Percentiles rank a stretch among this genome's conserved stretches.
Conservation (phyloP, 2,329 filamentous ascomycete species). For the Graphiopsis chlorocephala region DNA sequence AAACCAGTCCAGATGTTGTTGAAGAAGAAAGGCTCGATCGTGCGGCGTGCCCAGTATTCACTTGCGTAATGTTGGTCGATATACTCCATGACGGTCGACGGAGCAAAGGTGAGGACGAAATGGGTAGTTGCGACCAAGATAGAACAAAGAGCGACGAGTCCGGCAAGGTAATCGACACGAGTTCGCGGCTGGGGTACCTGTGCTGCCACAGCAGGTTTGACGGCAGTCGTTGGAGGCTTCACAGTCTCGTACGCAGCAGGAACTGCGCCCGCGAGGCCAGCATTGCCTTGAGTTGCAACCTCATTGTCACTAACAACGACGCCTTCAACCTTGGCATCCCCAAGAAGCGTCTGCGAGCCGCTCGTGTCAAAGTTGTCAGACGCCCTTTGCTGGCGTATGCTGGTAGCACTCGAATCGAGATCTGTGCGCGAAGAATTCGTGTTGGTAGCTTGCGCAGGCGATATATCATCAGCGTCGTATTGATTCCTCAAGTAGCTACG, state of each 20-base stretch:
- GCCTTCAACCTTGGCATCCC: not conserved
- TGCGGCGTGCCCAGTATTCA: conserved; percentile 43
- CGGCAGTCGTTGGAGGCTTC: conserved; percentile 14
- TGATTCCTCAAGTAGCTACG: not conserved
- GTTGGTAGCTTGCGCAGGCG: not conserved
- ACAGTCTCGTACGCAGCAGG: conserved; percentile 7
- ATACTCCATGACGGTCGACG: conserved; percentile 39
- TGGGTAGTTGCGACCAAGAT: conserved; percentile 46
- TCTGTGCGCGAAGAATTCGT: not conserved
- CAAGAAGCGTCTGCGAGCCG: not conserved
- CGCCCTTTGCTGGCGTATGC: not conserved
- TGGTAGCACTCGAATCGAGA: not conserved
- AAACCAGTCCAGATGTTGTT: conserved; percentile 49
- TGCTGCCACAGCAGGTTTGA: conserved; percentile 16
- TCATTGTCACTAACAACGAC: not conserved
- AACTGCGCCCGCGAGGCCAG: conserved; percentile 11
- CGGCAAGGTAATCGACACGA: conserved; percentile 47
- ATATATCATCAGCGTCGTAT: not conserved
- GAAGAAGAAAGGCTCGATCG: conserved; percentile 45
- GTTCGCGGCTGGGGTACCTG: conserved; percentile 21
- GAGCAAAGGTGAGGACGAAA: conserved; percentile 44
- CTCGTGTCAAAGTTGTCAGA: not conserved
- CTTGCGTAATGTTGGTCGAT: conserved; percentile 38
- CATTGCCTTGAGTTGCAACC: conserved; percentile 1
- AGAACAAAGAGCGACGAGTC: conserved; percentile 45